A percentile compares a stretch with the other conserved stretches of the same genome.
phyloP scores from a whole-genome alignment of 805 yeast genomes.

The Cyberlindnera nakhonratchasimensis region DNA sequence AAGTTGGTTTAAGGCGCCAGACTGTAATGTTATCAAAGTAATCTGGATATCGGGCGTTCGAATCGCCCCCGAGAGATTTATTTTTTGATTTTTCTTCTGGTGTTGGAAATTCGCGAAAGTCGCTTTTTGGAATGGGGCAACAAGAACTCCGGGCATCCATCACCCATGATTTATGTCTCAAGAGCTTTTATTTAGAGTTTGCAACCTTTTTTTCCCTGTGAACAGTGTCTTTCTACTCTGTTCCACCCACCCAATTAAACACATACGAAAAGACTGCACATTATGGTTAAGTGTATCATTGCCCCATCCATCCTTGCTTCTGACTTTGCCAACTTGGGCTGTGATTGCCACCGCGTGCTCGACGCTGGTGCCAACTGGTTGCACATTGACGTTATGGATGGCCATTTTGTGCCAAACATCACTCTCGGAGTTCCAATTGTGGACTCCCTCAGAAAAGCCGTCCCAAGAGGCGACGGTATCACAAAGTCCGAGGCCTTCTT shows the following conservation, averaged over 20 bases:
- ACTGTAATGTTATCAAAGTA: slow-evolving; percentile 36
- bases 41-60: slow-evolving; percentile 51
- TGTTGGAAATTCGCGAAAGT: neutral
- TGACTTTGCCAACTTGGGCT: slow-evolving; percentile 85
- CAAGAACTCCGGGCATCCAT: neutral
- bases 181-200: neutral
- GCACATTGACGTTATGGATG: slow-evolving; percentile 98
- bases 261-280: neutral
- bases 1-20: slow-evolving; percentile 45
- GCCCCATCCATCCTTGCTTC: slow-evolving; percentile 95
- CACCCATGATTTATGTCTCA: neutral
- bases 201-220: too few relatives aligned
- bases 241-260: too few relatives aligned
- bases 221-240: too few relatives aligned
- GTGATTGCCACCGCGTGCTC: slow-evolving; percentile 80
- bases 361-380: slow-evolving; percentile 91
- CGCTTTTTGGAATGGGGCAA: too few relatives aligned
- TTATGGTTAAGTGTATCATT: slow-evolving; percentile 75
- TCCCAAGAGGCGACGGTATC: slow-evolving; percentile 59
- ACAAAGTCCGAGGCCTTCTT: slow-evolving; percentile 53
- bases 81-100: slow-evolving; percentile 15
- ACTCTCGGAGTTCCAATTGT: slow-evolving; percentile 92
- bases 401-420: slow-evolving; percentile 96
- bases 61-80: slow-evolving; percentile 46
- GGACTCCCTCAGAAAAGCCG: slow-evolving; percentile 65